Evolutionary conservation across 257 asterid species (phyloP), one percentile per base, ranked within the genome.

Genomic region (Fraxinus excelsior): DNA sequence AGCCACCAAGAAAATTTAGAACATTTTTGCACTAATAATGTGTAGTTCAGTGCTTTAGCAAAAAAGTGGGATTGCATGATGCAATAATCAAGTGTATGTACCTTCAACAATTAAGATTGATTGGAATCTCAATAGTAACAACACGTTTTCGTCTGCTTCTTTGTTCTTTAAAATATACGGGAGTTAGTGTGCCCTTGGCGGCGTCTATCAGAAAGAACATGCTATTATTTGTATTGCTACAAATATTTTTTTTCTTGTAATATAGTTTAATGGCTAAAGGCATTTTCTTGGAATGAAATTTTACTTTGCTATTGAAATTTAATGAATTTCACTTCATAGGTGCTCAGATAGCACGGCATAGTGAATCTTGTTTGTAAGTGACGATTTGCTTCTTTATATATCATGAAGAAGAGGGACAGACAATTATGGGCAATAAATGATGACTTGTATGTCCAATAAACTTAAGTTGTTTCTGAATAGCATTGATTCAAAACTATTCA

Each of bases 11-110:
- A 70, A 83, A 84, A 84, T 86, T 79, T 86, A 88, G 91, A 89
- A 82, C 92, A 95, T 96, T 93, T 95, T 95, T 95, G 97, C 91
- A 87, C 91, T 94, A 91, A 90, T 88, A 91, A 92, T 87, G 86
- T 86, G 88, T 88, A 87, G 97, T 80, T 81, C 86, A 85, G 92
- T 83, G 79, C 82, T 82, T 83, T 79, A 87, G 92, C 74, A 81
- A 86, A 80, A 83, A 77, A 92, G 90, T 86, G 87, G 85, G 81
- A 74, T 81, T 85, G 90, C 88, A 75, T 85, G 86, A 85, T 86
- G 88, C 97, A 84, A 84, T 80, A 84, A 84, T 88, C 90, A 81
- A 84, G 92, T 88, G 84, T 88, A 85, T 91, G 93, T 91, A 87
- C 86, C 87, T 83, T 85, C 88, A 81, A 84, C 83, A 83, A 83